Base-by-base conservation (phyloP, 345 rosid genomes). In the Camelina laxa region DNA sequence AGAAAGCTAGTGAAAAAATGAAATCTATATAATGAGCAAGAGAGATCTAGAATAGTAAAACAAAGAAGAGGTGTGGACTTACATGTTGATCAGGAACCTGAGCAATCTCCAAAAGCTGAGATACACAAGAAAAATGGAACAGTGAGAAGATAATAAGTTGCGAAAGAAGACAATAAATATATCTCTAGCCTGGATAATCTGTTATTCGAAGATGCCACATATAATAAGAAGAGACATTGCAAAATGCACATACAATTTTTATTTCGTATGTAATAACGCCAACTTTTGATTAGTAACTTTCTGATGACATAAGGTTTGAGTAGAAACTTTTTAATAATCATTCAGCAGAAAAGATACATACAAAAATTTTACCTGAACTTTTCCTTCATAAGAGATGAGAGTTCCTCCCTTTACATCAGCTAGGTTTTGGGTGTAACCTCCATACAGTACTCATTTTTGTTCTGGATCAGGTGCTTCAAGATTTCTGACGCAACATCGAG, bases 391-490 rank as follows among this genome's bases (percentile, higher is more conserved):
- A 67, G 96, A 89, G 70, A 93, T 93, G 74, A 93, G 94, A 49
- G 96, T 91, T 70, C 98, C 98, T 74, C 97, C 96, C 82, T 93
- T 91, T 30, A 93, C 96, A 80, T 93, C 98, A 66, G 98, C 98
- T 60, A 89, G 76, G 98, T 91, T 80, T 93, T 93, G 72, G 98
- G 97, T 58, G 98, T 93, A 69, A 93, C 97, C 93, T 93, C 85
- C 79, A 80, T 57, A 75, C 98, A 93, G 67, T 89, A 93, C 66
- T 91, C 97, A 54, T 91, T 87, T 82, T 88, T 86, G 90, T 91
- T 89, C 67, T 72, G 72, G 79, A 91, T 74, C 84, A 93, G 80
- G 80, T 93, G 96, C 74, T 84, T 87, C 77, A 93, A 78, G 74
- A 91, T 93, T 84, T 87, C 97, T 93, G 74, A 14, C 73, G 68